These are phyloP conservation scores for Populus euphratica DNA, from an alignment of 345 rosid genomes.

Conservation along the genomic window DNA sequence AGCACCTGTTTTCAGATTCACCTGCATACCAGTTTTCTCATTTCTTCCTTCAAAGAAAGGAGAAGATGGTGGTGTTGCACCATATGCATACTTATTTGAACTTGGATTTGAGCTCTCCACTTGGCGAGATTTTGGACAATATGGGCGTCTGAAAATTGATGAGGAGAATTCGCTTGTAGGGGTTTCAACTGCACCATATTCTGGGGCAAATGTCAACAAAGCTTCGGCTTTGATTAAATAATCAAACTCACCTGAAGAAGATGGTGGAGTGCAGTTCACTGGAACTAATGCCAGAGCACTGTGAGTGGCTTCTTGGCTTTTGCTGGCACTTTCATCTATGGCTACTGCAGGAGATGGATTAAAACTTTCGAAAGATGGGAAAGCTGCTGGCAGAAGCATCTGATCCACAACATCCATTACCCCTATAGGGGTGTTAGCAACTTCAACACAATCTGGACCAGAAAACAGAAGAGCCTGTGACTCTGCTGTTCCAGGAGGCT, in stretches of 20 bases:
- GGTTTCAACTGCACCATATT: conserved; percentile 94
- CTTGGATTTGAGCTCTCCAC: conserved; percentile 71
- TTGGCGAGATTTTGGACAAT: conserved; percentile 70
- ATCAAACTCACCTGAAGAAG: conserved; percentile 72
- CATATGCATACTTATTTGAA: conserved; percentile 62
- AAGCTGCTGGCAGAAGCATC: conserved; percentile 69
- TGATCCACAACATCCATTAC: conserved; percentile 77
- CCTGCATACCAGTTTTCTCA: conserved; percentile 47
- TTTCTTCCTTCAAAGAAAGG: conserved; percentile 54
- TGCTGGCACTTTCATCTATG: conserved; percentile 61
- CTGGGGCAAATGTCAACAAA: conserved; percentile 87
- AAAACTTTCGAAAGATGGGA: conserved; percentile 80
- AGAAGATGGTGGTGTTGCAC: conserved; percentile 78
- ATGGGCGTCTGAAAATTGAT: conserved; percentile 72
- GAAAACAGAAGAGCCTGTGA: conserved; percentile 79
- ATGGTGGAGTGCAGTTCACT: conserved; percentile 38
- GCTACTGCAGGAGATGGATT: conserved; percentile 50
- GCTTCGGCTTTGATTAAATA: conserved; percentile 95
- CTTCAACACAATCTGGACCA: conserved; percentile 74
- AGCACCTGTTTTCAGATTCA: conserved; percentile 43
- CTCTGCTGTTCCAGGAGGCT: conserved; percentile 99
- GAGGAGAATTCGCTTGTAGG: conserved; percentile 57
- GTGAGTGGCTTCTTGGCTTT: conserved; percentile 61
- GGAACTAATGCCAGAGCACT: conserved; percentile 49
- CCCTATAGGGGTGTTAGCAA: conserved; percentile 72